Evolutionary conservation across 75 land plant genomes (phyloP).

Genomic region (Sequoiadendron giganteum): DNA sequence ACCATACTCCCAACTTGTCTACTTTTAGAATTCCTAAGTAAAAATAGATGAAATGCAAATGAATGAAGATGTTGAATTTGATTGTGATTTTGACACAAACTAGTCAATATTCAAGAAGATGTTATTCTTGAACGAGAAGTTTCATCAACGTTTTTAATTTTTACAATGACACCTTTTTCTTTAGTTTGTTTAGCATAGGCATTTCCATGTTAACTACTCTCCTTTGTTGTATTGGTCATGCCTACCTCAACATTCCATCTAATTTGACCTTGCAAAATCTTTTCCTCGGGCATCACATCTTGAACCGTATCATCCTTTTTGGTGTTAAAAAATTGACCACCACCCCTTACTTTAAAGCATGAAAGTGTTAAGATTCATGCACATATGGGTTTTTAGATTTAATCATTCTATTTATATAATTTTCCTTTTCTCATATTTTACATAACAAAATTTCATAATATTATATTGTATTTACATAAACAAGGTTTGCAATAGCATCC

Average conservation of each 20-base stretch:
- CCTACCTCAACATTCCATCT: not conserved
- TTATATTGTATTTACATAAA: too few species aligned
- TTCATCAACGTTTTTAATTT: not conserved
- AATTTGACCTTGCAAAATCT: not conserved
- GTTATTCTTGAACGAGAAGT: not conserved
- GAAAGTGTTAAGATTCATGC: slow-evolving; percentile 68
- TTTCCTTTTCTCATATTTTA: too few species aligned
- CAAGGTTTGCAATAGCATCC: too few species aligned
- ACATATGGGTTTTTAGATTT: slow-evolving; percentile 28
- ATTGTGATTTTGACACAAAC: not conserved
- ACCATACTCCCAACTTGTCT: not conserved
- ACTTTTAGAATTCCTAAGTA: not conserved
- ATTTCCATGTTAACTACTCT: not conserved
- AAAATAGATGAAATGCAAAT: slow-evolving; percentile 2
- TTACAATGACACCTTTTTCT: not conserved
- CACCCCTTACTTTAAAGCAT: slow-evolving; percentile 68
- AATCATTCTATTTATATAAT: too few species aligned
- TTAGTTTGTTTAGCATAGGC: not conserved
- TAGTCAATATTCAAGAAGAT: not conserved
- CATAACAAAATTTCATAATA: too few species aligned
- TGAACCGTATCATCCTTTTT: slow-evolving; percentile 30
- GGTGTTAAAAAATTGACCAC: slow-evolving; percentile 68
- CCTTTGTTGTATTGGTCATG: not conserved
- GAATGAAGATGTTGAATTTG: not conserved
- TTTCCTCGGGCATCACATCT: not conserved